Evolutionary conservation across 345 rosid species (phyloP).

Genomic region (Syzygium grande): DNA sequence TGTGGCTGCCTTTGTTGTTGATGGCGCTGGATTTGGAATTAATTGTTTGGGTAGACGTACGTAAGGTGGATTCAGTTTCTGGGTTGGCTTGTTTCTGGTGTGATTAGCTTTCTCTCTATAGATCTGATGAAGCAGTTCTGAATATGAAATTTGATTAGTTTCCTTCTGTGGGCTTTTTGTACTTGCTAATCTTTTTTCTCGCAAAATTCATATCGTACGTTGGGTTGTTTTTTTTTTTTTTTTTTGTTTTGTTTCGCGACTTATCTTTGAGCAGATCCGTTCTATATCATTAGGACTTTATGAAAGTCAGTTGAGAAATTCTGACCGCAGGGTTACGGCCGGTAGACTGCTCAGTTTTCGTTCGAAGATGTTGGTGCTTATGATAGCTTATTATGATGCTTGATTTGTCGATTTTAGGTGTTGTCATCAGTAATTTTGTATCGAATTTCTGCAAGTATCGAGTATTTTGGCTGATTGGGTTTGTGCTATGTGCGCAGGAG

Average conservation of each 20-base stretch:
- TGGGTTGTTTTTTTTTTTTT: background rate
- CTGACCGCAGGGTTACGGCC: background rate
- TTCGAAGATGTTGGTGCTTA: background rate
- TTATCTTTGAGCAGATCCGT: background rate
- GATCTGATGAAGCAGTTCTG: background rate
- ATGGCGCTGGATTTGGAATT: background rate
- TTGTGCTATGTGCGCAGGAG: constrained; percentile 33
- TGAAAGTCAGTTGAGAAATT: background rate
- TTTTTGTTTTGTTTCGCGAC: background rate
- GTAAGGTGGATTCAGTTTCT: background rate
- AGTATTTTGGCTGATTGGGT: background rate
- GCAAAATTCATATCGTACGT: background rate
- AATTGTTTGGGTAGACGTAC: background rate
- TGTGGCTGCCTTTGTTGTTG: background rate
- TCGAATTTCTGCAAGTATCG: background rate
- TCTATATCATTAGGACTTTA: background rate
- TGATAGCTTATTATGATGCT: background rate
- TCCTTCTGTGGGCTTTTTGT: background rate
- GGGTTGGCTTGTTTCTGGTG: background rate
- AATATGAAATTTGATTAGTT: background rate
- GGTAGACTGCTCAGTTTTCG: background rate
- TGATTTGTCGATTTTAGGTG: background rate
- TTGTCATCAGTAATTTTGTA: background rate
- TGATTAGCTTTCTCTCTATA: background rate
- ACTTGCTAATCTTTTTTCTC: background rate